phyloP scores from a whole-genome alignment of 257 asterid species.

The Leptodermis oblonga region DNA sequence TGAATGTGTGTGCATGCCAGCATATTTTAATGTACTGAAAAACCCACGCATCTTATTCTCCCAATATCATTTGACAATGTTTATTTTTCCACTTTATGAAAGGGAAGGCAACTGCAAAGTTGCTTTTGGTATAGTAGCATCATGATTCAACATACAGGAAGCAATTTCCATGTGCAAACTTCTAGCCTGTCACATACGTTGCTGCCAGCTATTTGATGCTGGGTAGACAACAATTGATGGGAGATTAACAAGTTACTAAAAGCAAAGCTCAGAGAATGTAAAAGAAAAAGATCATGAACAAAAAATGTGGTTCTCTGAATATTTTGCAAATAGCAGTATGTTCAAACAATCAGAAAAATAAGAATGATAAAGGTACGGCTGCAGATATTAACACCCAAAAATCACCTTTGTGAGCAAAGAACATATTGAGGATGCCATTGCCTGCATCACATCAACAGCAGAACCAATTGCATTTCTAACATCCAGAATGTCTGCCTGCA shows the following conservation, averaged over 20 bases:
- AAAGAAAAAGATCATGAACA: not conserved
- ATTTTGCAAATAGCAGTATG: no score
- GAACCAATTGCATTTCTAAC: slow-evolving; percentile 65
- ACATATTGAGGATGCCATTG: slow-evolving; percentile 65
- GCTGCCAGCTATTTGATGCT: not conserved
- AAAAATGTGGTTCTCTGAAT: not conserved
- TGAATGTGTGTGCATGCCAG: no score
- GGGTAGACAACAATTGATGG: not conserved
- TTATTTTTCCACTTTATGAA: no score
- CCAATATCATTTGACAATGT: no score
- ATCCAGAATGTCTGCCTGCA: slow-evolving; percentile 64
- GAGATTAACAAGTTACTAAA: not conserved
- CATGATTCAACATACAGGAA: not conserved
- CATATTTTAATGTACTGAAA: no score
- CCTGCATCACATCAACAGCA: slow-evolving; percentile 79
- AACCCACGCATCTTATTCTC: no score
- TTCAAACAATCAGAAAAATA: not conserved
- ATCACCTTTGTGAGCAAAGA: slow-evolving; percentile 56
- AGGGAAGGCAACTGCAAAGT: no score
- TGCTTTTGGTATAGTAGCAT: not conserved
- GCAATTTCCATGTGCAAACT: not conserved
- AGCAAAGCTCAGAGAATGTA: not conserved
- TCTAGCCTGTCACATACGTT: not conserved
- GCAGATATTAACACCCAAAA: not conserved
- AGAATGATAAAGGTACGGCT: not conserved